Percentiles rank a stretch among this genome's conserved stretches.
Conservation (phyloP, 129 eudicot species). For the Gnaphalium uliginosum region DNA sequence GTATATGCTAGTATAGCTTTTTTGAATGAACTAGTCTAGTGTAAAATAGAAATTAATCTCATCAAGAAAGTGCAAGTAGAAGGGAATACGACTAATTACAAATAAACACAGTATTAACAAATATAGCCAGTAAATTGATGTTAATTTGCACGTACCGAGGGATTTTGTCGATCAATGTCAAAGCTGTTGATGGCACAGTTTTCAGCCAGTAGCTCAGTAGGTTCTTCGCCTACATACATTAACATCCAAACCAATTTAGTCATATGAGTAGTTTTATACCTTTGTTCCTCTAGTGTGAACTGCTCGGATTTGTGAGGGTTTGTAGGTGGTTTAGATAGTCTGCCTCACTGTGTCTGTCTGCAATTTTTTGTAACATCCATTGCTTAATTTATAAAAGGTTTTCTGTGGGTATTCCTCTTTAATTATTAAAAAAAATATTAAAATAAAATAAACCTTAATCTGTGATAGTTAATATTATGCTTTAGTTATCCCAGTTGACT, state of each 20-base stretch:
- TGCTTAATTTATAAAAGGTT: not conserved
- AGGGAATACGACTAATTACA: not conserved
- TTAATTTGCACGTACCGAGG: constrained; percentile 59
- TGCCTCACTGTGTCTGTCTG: not conserved
- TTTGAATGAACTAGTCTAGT: not conserved
- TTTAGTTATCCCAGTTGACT: not conserved
- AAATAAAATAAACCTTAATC: too few species aligned
- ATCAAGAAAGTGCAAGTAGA: not conserved
- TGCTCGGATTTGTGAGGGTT: not conserved
- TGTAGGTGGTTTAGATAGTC: not conserved
- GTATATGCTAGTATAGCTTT: not conserved
- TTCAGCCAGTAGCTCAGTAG: constrained; percentile 75
- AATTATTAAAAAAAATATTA: too few species aligned
- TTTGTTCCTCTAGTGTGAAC: not conserved
- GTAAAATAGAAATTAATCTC: not conserved
- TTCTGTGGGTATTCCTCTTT: not conserved
- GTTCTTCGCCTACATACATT: constrained; percentile 56
- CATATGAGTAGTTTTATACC: not conserved
- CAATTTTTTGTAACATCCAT: not conserved
- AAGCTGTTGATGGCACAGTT: constrained; percentile 92
- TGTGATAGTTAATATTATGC: not conserved
- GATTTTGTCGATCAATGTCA: constrained; percentile 84
- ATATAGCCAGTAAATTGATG: not conserved
- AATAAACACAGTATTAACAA: not conserved
- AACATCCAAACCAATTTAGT: constrained; percentile 18